A percentile compares a stretch with the other conserved stretches of the same genome.
Evolutionary conservation across 2,329 filamentous ascomycete species (phyloP).

Genomic region (Diaporthe ilicicola): DNA sequence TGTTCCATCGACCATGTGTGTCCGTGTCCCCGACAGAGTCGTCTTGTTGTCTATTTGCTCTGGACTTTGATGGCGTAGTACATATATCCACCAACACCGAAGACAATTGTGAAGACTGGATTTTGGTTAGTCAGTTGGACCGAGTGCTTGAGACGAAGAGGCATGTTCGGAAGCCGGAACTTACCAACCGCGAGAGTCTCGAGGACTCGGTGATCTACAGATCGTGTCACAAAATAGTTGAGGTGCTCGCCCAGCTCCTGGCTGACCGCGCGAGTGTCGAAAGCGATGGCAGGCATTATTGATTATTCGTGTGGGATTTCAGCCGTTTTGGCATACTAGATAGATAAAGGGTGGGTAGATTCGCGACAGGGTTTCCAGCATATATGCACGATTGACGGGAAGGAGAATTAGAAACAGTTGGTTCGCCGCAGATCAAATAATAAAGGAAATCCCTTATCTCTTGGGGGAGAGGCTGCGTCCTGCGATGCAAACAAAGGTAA

Average conservation of each 20-base stretch:
- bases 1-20: too few species aligned
- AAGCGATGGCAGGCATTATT: slow-evolving; percentile 27
- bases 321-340: slow-evolving; percentile 11
- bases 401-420: background rate
- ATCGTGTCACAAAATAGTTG: slow-evolving; percentile 24
- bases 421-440: background rate
- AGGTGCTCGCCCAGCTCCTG: slow-evolving; percentile 30
- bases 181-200: slow-evolving; percentile 28
- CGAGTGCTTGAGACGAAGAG: background rate
- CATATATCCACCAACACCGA: slow-evolving; percentile 32
- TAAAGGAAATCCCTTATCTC: background rate
- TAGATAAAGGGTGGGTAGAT: background rate
- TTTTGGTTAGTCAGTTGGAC: background rate
- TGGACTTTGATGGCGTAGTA: slow-evolving; percentile 31
- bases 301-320: background rate
- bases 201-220: slow-evolving; percentile 20
- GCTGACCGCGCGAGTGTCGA: slow-evolving; percentile 26
- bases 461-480: background rate
- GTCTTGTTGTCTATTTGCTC: slow-evolving; percentile 21
- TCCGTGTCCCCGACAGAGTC: background rate
- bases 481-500: background rate
- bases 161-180: background rate
- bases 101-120: slow-evolving; percentile 23
- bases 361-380: background rate
- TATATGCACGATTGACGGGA: background rate